phyloP scores from a whole-genome alignment of 192 early-diverging fungal genomes.

The Linderina pennispora region DNA sequence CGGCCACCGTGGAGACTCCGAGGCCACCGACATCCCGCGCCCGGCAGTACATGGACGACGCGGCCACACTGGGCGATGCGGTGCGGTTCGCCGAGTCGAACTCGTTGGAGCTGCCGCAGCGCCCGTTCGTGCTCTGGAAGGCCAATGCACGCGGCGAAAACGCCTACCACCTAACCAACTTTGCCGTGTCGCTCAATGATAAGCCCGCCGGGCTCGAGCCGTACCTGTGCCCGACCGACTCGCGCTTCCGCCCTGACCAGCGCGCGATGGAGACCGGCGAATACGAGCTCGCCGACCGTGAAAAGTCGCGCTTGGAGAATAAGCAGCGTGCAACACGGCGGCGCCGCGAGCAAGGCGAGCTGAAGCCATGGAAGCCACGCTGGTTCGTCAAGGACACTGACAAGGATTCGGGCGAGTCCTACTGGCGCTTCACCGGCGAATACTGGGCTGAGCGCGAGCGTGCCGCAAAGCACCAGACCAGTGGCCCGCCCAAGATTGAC shows the following conservation, averaged over 20 bases:
- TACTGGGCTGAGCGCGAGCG: constrained; percentile 67
- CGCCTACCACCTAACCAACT: constrained; percentile 70
- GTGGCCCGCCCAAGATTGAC: too few relatives aligned
- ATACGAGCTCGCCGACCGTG: constrained; percentile 67
- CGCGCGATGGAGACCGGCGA: constrained; percentile 76
- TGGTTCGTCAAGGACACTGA: constrained; percentile 75
- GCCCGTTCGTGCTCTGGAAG: constrained; percentile 61
- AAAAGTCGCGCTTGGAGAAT: constrained; percentile 71
- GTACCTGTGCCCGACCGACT: constrained; percentile 73
- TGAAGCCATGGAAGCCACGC: constrained; percentile 54
- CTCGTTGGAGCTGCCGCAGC: constrained; percentile 29
- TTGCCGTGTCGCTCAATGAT: constrained; percentile 76
- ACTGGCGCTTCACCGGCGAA: constrained; percentile 58
- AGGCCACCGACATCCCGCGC: constrained; percentile 16
- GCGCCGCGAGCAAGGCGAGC: constrained; percentile 54
- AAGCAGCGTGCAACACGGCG: constrained; percentile 64
- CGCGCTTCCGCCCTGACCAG: constrained; percentile 80
- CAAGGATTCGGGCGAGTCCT: constrained; percentile 59
- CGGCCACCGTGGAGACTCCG: constrained; percentile 3
- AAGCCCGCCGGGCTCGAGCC: constrained; percentile 48
- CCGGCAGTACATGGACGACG: constrained; percentile 8
- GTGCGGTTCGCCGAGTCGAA: constrained; percentile 21
- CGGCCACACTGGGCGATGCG: constrained; percentile 16
- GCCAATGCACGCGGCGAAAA: constrained; percentile 48
- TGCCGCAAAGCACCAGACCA: constrained; percentile 28